Evolutionary conservation across 176 grass and related monocot genomes (phyloP), one percentile per base, ranked within the genome.

Genomic region (Eleusine indica): DNA sequence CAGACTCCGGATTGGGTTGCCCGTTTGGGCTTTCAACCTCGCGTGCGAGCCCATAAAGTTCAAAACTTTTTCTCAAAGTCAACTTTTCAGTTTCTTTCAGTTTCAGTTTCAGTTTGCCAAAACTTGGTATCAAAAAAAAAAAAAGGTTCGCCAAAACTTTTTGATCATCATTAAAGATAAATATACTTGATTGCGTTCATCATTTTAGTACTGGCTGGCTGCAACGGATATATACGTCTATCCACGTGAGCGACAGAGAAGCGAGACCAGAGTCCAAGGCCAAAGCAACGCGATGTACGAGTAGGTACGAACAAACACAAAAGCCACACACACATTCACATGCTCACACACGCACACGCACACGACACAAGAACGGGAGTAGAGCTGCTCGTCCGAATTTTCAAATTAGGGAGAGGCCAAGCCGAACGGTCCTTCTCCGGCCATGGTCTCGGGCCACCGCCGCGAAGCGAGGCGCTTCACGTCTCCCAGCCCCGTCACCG

Each of bases 381-480:
- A 21, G 57, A 60, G 6, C 7, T 0, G 7, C 21, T 21, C 7
- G 57, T 35, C 52, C 65, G 8, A 21, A 76, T 18, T 13, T 43
- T 89, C 61, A 64, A 64, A 14, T 73, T 79, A 82, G n/a, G 32
- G 32, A 35, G 32, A 35, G 32, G 48, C 58, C 47, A 51, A 11
- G 30, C 67, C 51, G 54, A 21, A 57, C n/a, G 47, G 66, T 6
- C 28, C 68, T 43, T 43, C 2, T 1, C 25, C 71, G 10, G 61
- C 61, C 61, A 80, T 21, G 39, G 82, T 56, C 17, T 82, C 73
- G 11, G 83, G 38, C 88, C 83, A 90, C 39, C 88, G 83, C 48
- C 88, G 66, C 48, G 73, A 86, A 51, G 73, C 83, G 68, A 86
- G 73, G 12, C 29, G 83, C 83, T 82, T 90, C 83, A 82, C 9